Evolutionary conservation across 129 eudicot species (phyloP).

Genomic region (Lactuca sativa): DNA sequence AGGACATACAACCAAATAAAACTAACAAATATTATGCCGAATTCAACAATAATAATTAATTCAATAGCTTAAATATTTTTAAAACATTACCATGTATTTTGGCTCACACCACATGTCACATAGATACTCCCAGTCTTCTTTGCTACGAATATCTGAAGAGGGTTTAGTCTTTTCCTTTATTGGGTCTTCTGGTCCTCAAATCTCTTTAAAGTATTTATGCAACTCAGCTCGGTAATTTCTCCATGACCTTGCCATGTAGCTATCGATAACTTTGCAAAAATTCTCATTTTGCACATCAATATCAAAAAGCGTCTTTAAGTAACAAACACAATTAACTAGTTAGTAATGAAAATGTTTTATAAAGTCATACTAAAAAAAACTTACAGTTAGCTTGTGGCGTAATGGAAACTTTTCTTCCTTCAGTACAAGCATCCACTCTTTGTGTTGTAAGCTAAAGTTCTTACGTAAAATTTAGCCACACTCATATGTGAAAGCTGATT

Average conservation of each 20-base stretch:
- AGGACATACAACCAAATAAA: not conserved
- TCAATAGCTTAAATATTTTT: not conserved
- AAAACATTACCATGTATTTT: not conserved
- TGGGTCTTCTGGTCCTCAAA: not conserved
- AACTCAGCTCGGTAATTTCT: not conserved
- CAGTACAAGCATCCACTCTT: not conserved
- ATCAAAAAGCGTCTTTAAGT: conserved; percentile 9
- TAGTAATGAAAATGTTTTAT: not conserved
- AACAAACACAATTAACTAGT: not conserved
- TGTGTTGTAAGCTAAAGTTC: not conserved
- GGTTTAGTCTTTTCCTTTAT: not conserved
- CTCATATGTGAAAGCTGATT: no score
- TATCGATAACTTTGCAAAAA: conserved; percentile 8
- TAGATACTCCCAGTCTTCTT: conserved; percentile 10
- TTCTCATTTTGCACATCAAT: conserved; percentile 5
- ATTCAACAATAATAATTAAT: not conserved
- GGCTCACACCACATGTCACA: no score
- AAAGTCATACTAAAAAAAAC: not conserved
- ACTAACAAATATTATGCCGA: not conserved
- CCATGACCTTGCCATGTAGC: conserved; percentile 9
- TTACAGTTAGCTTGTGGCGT: no score
- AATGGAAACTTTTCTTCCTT: no score
- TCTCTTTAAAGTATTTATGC: conserved; percentile 3
- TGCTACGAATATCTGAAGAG: not conserved
- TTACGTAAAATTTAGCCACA: no score